Base-by-base conservation (phyloP, 192 early-diverging fungal genomes). In the Geranomyces michiganensis region DNA sequence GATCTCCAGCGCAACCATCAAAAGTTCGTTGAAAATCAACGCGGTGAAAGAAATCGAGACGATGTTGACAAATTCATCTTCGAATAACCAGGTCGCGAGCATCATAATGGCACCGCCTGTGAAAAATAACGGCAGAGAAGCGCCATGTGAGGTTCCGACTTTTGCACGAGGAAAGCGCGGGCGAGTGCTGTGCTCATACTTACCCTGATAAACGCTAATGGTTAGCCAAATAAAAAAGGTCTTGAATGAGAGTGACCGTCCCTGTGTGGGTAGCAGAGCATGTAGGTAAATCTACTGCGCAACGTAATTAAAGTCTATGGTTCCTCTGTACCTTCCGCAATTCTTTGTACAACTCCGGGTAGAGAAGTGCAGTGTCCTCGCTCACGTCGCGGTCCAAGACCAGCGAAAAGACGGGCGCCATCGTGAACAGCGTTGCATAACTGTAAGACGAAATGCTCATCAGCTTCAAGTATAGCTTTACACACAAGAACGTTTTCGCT, bases 391-490 rank as follows among this genome's bases (percentile, higher is more conserved):
- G 87, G 72, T 98, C 96, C 19, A 95, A 80, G 4, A 98, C 94
- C 33, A 98, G 73, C 27, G 96, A 98, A 59, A 98, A 98, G 55
- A 98, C 94, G 0, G 96, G 96, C 12, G 93, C 93, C 90, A 95
- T 98, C 15, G 96, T 98, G 73, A 95, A 98, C 6, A 96, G 79
- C 0, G 96, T 98, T n/a, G 96, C 89, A 80, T 98, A 98, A 30
- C 62, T 61, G 21, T 31, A 60, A 29, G 48, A 27, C 24, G 69
- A 58, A 51, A 63, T 33, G 7, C 70, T 61, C 59, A 32, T 24
- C 24, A 56, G 27, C 71, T 2, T n/a, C 45, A 62, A 22, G 17
- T 8, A 30, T 19, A 46, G 49, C 12, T 8, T 19, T 6, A 60
- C 17, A 5, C 22, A 7, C 6, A 6, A 31, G 22, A 26, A 32